Base-by-base conservation (phyloP, 1,284 basidiomycete species). In the Ustilago shanxiensis region DNA sequence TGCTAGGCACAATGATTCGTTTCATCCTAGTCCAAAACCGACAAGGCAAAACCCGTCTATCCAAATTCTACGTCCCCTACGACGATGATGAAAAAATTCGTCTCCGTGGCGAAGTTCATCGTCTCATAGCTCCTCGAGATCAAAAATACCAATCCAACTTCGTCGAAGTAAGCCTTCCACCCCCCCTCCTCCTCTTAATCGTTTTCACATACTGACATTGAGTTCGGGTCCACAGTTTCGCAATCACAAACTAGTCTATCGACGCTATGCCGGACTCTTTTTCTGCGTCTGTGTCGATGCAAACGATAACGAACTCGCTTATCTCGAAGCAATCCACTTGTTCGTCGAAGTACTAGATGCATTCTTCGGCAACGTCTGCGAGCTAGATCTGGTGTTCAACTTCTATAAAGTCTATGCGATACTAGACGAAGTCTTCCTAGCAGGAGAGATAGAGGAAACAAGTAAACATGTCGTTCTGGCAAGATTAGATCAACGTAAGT, bases 81-180 rank as follows among this genome's bases (percentile, higher is more conserved):
- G 79, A 82, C 54, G 86, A 86, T 41, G 84, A 86, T 9, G 86
- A 87, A 52, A 84, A 96, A 93, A 92, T 95, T 64, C 90, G 94
- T 61, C 89, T 98, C 63, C 90, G 95, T 41, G 95, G 95, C 24
- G 96, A 99, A 86, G 95, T 99, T 1, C 96, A 98, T 86, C 89
- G 96, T 47, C 87, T 98, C 71, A 93, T 99, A 20, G 96, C 96
- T 0, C 95, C 95, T n/a, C 88, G 96, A 74, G 96, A 99, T 87
- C 95, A 98, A 88, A 98, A 98, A 87, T 96, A 98, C 79, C 97
- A 99, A 87, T 96, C 94, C 66, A 99, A 99, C 87, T 99, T 99
- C 85, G 95, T 98, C 56, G 96, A 99, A 90, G 95, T 96, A 77
- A 63, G 91, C 80, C 5, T n/a, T 7, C 11, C 16, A 28, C 50